Conservation (phyloP, 805 yeast genomes). For the Helenozyma rhizophorensis region DNA sequence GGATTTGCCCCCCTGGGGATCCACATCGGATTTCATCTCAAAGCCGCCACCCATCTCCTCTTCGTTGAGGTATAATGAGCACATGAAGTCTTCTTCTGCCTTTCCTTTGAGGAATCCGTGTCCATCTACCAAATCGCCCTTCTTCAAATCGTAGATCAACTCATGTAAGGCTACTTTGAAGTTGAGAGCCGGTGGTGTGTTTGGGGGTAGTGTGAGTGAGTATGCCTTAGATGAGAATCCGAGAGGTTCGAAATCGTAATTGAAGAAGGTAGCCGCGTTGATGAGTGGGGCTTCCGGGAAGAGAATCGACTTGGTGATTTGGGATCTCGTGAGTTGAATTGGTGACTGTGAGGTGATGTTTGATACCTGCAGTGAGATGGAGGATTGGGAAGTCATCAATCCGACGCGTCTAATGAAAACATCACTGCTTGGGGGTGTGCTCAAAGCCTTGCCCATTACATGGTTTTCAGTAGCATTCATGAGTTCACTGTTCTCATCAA, state of each 20-base stretch:
- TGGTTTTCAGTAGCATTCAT: constrained; percentile 11
- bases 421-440: constrained; percentile 12
- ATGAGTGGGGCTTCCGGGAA: constrained; percentile 31
- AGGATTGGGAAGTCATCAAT: constrained; percentile 10
- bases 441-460: constrained; percentile 13
- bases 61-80: constrained; percentile 39
- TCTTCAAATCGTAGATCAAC: constrained; percentile 27
- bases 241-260: constrained; percentile 35
- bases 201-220: constrained; percentile 45
- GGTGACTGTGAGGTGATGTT: constrained; percentile 8
- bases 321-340: constrained; percentile 20
- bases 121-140: constrained; percentile 29
- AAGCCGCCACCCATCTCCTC: constrained; percentile 43
- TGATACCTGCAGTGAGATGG: constrained; percentile 7
- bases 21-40: constrained; percentile 33
- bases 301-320: constrained; percentile 18
- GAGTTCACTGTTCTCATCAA: constrained; percentile 6
- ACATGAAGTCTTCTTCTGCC: constrained; percentile 34
- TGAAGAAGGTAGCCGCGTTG: constrained; percentile 27
- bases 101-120: constrained; percentile 27
- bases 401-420: constrained; percentile 15
- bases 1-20: constrained; percentile 11
- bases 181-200: constrained; percentile 40
- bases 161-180: constrained; percentile 40
- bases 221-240: constrained; percentile 33